Evolutionary conservation across 2,329 filamentous ascomycete species (phyloP).

Genomic region (Stemphylium vesicarium): DNA sequence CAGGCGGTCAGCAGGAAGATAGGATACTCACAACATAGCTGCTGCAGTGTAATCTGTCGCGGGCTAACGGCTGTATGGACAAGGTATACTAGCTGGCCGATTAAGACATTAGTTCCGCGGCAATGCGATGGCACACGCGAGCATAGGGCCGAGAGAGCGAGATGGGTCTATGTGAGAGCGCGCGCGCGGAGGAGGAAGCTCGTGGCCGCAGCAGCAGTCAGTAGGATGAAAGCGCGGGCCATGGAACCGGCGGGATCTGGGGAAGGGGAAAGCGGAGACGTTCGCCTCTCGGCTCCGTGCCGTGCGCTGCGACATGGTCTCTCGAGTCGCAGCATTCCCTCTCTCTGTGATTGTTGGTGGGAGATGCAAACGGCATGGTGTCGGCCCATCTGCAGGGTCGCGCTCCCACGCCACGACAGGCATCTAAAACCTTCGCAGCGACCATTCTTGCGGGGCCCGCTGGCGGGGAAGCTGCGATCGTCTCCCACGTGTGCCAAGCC

Average conservation of each 20-base stretch:
- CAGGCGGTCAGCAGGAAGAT: constrained; percentile 17
- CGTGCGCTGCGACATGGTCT: background rate
- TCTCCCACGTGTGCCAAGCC: constrained; percentile 21
- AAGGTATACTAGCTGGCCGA: constrained; percentile 18
- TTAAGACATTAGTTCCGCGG: constrained; percentile 8
- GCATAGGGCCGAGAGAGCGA: background rate
- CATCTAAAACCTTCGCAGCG: constrained; percentile 1
- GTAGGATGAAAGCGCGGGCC: constrained; percentile 12
- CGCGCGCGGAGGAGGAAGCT: constrained; percentile 7
- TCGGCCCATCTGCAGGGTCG: constrained; percentile 2
- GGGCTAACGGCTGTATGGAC: constrained; percentile 21
- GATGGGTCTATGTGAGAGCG: constrained; percentile 4
- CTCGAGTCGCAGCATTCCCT: background rate
- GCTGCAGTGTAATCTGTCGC: constrained; percentile 34
- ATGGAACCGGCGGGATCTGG: constrained; percentile 19
- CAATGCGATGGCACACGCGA: background rate
- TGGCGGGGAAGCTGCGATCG: constrained; percentile 16
- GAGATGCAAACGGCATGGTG: constrained; percentile 2
- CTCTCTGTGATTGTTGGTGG: background rate
- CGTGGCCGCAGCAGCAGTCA: constrained; percentile 1
- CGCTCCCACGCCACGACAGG: background rate
- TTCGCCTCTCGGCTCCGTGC: constrained; percentile 14
- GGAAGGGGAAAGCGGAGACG: constrained; percentile 19
- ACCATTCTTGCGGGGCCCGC: constrained; percentile 9
- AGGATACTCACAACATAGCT: constrained; percentile 47